Percentiles rank a stretch among this genome's conserved stretches.
phyloP scores from a whole-genome alignment of 2,329 filamentous ascomycete genomes.

The Ascochyta lentis region DNA sequence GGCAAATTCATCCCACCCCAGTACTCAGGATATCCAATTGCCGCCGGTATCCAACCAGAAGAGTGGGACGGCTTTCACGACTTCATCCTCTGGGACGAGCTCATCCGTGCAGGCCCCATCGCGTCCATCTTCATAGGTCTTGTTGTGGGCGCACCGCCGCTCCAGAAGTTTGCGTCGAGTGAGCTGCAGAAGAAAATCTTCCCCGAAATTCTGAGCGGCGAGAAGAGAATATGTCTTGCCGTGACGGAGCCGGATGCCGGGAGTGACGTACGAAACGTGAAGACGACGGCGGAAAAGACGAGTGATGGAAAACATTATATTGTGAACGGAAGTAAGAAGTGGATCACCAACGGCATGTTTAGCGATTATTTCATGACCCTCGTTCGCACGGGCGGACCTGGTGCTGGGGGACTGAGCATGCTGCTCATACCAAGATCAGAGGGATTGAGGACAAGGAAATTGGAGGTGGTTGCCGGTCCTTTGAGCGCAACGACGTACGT shows the following conservation, averaged over 20 bases:
- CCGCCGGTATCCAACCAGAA: constrained; percentile 57
- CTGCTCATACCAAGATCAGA: constrained; percentile 39
- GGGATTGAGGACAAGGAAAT: constrained; percentile 31
- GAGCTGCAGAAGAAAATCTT: constrained; percentile 35
- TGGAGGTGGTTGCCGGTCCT: constrained; percentile 33
- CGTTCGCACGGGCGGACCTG: constrained; percentile 38
- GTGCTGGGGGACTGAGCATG: constrained; percentile 40
- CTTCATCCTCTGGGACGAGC: constrained; percentile 46
- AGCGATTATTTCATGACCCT: constrained; percentile 45
- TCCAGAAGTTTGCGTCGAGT: constrained; percentile 33
- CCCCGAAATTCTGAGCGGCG: constrained; percentile 36
- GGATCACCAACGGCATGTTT: constrained; percentile 48
- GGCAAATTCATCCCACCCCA: constrained; percentile 38
- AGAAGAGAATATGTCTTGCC: constrained; percentile 41
- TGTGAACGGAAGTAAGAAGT: constrained; percentile 51
- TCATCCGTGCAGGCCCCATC: constrained; percentile 38
- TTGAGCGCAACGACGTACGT: constrained; percentile 38
- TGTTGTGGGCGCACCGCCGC: constrained; percentile 39
- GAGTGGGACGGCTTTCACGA: constrained; percentile 51
- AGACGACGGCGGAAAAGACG: constrained; percentile 36
- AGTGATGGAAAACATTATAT: constrained; percentile 41
- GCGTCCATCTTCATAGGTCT: constrained; percentile 37
- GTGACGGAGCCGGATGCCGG: constrained; percentile 42
- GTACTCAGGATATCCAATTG: constrained; percentile 46
- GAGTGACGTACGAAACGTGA: constrained; percentile 35